A percentile compares a stretch with the other conserved stretches of the same genome.
phyloP scores from a whole-genome alignment of 108 stramenopile genomes.

The Mayamaea pseudoterrestris region DNA sequence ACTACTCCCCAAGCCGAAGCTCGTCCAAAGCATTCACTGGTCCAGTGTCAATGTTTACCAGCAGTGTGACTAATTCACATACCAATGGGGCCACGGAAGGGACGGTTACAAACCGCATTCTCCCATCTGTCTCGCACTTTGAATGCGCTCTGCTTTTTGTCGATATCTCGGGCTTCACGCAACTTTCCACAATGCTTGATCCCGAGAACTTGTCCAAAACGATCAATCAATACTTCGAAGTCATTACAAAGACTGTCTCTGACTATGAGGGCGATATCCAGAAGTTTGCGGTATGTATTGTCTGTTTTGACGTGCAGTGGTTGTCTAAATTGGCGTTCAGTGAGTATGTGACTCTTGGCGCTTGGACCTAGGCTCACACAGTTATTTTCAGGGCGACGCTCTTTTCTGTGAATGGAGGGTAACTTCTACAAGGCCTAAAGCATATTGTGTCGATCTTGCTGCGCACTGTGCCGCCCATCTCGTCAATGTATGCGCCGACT shows the following conservation, averaged over 20 bases:
- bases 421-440: slow-evolving; percentile 6
- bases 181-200: slow-evolving; percentile 41
- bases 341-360: too few species aligned
- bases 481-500: slow-evolving; percentile 40
- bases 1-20: too few species aligned
- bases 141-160: slow-evolving; percentile 17
- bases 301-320: too few species aligned
- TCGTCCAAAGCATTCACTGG: too few species aligned
- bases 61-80: too few species aligned
- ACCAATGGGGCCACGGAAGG: not conserved
- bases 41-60: too few species aligned
- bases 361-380: too few species aligned
- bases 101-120: slow-evolving; percentile 1
- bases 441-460: slow-evolving; percentile 36
- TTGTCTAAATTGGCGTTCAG: too few species aligned
- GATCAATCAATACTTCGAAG: slow-evolving; percentile 68
- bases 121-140: slow-evolving; percentile 1
- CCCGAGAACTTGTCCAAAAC: slow-evolving; percentile 36
- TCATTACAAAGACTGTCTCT: slow-evolving; percentile 44
- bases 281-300: slow-evolving; percentile 69
- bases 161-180: slow-evolving; percentile 57
- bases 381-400: slow-evolving; percentile 30
- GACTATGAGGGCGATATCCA: slow-evolving; percentile 44
- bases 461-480: slow-evolving; percentile 36
- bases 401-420: slow-evolving; percentile 26